Evolutionary conservation across 495 filamentous ascomycete species (phyloP).

Genomic region (Bombardia bombarda): DNA sequence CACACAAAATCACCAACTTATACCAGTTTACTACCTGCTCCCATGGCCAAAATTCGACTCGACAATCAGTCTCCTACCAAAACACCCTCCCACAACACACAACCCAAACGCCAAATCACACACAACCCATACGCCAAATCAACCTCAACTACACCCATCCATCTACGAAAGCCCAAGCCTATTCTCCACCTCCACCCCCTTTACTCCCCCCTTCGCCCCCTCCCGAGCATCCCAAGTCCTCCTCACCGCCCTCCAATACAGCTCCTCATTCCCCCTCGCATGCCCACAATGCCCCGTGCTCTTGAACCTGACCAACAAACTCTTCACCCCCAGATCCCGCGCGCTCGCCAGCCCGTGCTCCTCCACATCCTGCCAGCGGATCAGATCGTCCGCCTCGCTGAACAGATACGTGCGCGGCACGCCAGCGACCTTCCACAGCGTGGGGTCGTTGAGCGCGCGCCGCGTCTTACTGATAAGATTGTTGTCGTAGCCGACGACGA

Average conservation of each 20-base stretch:
- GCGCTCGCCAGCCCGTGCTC: constrained; percentile 16
- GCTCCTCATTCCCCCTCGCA: constrained; percentile 13
- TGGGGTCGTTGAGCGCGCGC: constrained; percentile 16
- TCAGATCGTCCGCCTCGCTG: constrained; percentile 25
- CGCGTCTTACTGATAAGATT: constrained; percentile 21
- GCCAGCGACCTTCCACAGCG: constrained; percentile 11
- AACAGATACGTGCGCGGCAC: constrained; percentile 25
- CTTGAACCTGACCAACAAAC: constrained; percentile 21
- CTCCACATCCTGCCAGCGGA: constrained; percentile 25
- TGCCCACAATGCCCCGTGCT: constrained; percentile 28
- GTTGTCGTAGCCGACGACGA: constrained; percentile 12
- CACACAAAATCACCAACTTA: too few relatives aligned
- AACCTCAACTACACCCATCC: too few relatives aligned
- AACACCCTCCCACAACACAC: too few relatives aligned
- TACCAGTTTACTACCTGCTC: too few relatives aligned
- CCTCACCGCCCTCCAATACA: constrained; percentile 19
- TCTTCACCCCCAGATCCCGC: constrained; percentile 6
- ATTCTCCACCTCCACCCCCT: not conserved
- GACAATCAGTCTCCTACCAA: too few relatives aligned
- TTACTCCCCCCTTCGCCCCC: not conserved
- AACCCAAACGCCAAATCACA: too few relatives aligned
- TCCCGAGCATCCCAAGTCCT: constrained; percentile 12
- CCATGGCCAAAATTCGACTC: too few relatives aligned
- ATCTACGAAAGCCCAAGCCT: too few relatives aligned
- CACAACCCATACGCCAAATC: too few relatives aligned